Percentiles rank a stretch among this genome's conserved stretches.
Conservation (phyloP, 768 basidiomycete species). For the Calocybe indica region DNA sequence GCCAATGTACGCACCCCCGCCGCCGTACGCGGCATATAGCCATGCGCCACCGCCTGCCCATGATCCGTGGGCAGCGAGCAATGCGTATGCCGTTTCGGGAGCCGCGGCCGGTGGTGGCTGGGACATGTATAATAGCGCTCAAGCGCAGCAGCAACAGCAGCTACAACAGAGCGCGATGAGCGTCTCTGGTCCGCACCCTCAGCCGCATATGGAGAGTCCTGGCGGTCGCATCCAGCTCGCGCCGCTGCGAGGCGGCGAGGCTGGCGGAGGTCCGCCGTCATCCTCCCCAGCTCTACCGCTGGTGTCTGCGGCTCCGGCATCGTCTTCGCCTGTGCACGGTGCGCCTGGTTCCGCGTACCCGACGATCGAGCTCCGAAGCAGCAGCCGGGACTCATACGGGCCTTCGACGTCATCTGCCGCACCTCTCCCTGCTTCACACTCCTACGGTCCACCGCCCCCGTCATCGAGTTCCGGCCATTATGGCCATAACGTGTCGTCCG, state of each 20-base stretch:
- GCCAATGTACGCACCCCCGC: neutral
- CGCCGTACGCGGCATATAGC: too few species aligned
- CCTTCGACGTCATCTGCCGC: too few species aligned
- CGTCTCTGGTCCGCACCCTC: too few species aligned
- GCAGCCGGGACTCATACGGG: too few species aligned
- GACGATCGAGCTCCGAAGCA: slow-evolving; percentile 1
- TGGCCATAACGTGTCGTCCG: neutral
- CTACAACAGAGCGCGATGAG: too few species aligned
- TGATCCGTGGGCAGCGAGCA: neutral
- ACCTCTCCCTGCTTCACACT: too few species aligned
- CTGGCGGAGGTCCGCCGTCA: neutral
- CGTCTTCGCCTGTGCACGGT: slow-evolving; percentile 7
- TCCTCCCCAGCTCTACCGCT: slow-evolving; percentile 1
- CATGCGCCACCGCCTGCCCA: too few species aligned
- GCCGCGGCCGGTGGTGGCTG: neutral
- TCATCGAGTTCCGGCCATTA: too few species aligned
- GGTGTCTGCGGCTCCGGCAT: slow-evolving; percentile 8
- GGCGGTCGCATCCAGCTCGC: slow-evolving; percentile 50
- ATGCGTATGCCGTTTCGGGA: neutral
- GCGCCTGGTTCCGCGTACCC: slow-evolving; percentile 16
- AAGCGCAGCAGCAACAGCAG: neutral
- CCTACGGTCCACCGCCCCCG: too few species aligned
- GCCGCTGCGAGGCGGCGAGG: slow-evolving; percentile 33
- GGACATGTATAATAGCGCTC: neutral
- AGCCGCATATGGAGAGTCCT: slow-evolving; percentile 6